Evolutionary conservation across 352 stramenopile genomes (phyloP).

Genomic region (Halophytophthora polymorphica): DNA sequence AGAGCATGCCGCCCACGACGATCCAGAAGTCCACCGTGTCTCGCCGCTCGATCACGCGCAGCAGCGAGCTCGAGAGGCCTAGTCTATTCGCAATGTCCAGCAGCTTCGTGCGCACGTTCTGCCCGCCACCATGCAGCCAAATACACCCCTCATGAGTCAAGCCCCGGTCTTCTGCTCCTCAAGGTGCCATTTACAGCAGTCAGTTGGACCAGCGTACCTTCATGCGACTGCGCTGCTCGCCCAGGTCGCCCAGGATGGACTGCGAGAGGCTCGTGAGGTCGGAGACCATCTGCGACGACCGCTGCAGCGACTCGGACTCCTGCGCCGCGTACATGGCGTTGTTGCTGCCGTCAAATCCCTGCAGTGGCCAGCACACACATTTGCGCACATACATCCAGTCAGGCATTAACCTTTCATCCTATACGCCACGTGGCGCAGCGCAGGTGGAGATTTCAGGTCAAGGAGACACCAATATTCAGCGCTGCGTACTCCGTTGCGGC

Average conservation of each 20-base stretch:
- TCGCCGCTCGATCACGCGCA: slow-evolving; percentile 79
- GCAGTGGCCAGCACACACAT: slow-evolving; percentile 1
- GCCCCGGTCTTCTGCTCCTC: too few relatives aligned
- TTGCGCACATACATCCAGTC: neutral
- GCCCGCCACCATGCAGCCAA: neutral
- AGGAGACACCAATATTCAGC: too few relatives aligned
- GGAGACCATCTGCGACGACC: slow-evolving; percentile 78
- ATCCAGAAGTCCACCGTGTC: slow-evolving; percentile 87
- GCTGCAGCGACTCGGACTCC: slow-evolving; percentile 74
- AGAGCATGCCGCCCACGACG: slow-evolving; percentile 74
- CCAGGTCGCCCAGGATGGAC: slow-evolving; percentile 69
- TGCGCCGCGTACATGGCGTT: slow-evolving; percentile 70
- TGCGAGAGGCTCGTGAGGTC: slow-evolving; percentile 72
- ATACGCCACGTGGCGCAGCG: too few relatives aligned
- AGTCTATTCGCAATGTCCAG: slow-evolving; percentile 83
- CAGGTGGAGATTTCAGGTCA: too few relatives aligned
- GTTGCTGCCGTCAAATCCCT: slow-evolving; percentile 71
- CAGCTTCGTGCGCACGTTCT: slow-evolving; percentile 75
- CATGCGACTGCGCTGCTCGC: slow-evolving; percentile 62
- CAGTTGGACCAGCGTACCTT: slow-evolving; percentile 33
- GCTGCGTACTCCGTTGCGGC: slow-evolving; percentile 43
- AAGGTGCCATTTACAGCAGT: neutral
- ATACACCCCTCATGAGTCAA: too few relatives aligned
- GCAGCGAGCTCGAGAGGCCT: slow-evolving; percentile 74
- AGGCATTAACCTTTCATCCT: neutral